phyloP scores from a whole-genome alignment of 805 yeast genomes.

The Alloascoidea hylecoeti region DNA sequence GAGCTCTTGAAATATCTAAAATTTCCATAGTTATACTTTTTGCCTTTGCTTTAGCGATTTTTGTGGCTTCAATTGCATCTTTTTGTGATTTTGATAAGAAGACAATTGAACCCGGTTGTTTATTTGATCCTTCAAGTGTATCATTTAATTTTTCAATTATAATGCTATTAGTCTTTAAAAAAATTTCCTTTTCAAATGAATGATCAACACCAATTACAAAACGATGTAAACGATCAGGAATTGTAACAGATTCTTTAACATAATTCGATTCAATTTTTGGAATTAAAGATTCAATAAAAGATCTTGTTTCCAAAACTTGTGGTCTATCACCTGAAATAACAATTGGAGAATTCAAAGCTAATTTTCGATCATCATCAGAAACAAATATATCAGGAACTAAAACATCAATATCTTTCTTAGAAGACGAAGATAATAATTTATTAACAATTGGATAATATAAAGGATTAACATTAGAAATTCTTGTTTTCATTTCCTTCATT shows the following conservation, averaged over 20 bases:
- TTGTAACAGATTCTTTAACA: slow-evolving; percentile 37
- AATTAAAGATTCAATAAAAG: slow-evolving; percentile 30
- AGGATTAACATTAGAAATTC: slow-evolving; percentile 26
- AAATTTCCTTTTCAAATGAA: slow-evolving; percentile 23
- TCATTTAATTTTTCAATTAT: slow-evolving; percentile 30
- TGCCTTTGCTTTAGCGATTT: slow-evolving; percentile 44
- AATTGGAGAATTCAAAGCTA: slow-evolving; percentile 24
- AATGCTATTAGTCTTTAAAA: slow-evolving; percentile 15
- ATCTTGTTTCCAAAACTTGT: slow-evolving; percentile 39
- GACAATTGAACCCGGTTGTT: slow-evolving; percentile 45
- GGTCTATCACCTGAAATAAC: slow-evolving; percentile 61
- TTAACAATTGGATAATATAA: slow-evolving; percentile 29
- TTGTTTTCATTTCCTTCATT: slow-evolving; percentile 41
- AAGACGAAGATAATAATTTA: slow-evolving; percentile 15
- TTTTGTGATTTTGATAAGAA: slow-evolving; percentile 41
- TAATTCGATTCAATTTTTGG: slow-evolving; percentile 29
- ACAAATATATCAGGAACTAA: slow-evolving; percentile 5
- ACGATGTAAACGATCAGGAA: slow-evolving; percentile 59
- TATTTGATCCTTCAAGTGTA: slow-evolving; percentile 14
- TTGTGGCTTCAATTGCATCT: slow-evolving; percentile 47
- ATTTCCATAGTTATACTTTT: slow-evolving; percentile 45
- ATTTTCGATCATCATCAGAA: slow-evolving; percentile 8
- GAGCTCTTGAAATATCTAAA: slow-evolving; percentile 81
- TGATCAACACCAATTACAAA: slow-evolving; percentile 27
- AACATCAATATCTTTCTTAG: slow-evolving; percentile 16